Base-by-base conservation (phyloP, 768 basidiomycete species). In the Termitomyces sp. region DNA sequence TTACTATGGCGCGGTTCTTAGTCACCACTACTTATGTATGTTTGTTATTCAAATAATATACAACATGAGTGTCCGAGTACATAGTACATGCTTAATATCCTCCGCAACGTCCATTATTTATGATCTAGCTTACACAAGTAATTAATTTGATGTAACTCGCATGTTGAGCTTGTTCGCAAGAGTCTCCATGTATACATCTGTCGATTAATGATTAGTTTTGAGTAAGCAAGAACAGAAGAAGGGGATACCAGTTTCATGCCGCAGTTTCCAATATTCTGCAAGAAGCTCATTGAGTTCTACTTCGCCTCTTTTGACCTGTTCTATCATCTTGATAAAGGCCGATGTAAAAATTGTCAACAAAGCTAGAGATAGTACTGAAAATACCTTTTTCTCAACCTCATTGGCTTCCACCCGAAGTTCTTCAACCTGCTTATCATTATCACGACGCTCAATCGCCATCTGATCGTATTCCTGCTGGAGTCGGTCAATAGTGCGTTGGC, bases 181-280 rank as follows among this genome's bases (percentile, higher is more conserved):
- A 0, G 88, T 92, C 72, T 92, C 91, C 91, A 93, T 92, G 67
- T 91, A 94, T 2, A 92, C 82, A 71, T 92, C 92, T 92, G 64
- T 38, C 20, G 33, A 39, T 11, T 16, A 32, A 9, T 35, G 50
- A 46, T 46, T 58, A 59, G 39, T 61, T 58, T 46, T 60, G 12
- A 45, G 57, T 5, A 62, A 32, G 16, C 13, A 51, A 38, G 16
- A 42, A 40, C 24, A 8, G 51, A 58, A 33, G 49, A 46, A 28
- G 22, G 61, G 32, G 20, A 71, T 69, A 91, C 92, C 89, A 68
- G 90, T 87, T 67, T 87, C 85, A 65, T 90, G 88, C 42, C 91
- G 81, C 56, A 94, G 76, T 59, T 81, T 86, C 87, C 89, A 92
- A 71, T 96, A 95, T 70, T 94, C 93, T 9, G 84, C 76, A 44